Base-by-base conservation (phyloP, 164 flowering plant genomes). In the Annona cherimola region DNA sequence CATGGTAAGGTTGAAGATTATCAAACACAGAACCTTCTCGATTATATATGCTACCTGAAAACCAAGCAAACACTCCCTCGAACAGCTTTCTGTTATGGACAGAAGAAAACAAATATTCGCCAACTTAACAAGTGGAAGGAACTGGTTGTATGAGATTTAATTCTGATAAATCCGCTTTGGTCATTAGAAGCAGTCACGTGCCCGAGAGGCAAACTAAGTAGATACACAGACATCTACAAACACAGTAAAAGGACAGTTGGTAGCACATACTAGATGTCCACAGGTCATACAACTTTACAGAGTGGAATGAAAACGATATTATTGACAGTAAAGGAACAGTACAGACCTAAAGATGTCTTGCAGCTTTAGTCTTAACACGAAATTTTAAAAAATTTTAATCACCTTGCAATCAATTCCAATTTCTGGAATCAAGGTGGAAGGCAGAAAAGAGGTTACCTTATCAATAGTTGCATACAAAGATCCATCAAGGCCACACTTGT, bases 401-500 rank as follows among this genome's bases (percentile, higher is more conserved):
- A 50, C 9, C 57, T 11, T 50, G 9, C 57, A 50, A 16, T 16
- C 57, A 50, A 50, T 50, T 50, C 57, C 14, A 16, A 50, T 50
- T 50, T 50, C 14, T 50, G 57, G 9, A 9, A 50, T 9, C 18
- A 50, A 4, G 1, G 8, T 61, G 63, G 8, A 61, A 26, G 35
- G 63, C 63, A 18, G 4, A 61, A 62, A 35, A 66, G 35, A 65
- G 45, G 69, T 70, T 50, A 88, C 92, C 85, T 85, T 88, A 20
- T 86, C 92, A 59, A 68, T 65, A 50, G 83, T 81, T 61, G 85
- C 89, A 81, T 86, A 88, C 20, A 80, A 9, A 63, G 89, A 84
- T 61, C 87, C 92, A 79, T 86, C 89, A 78, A 88, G 89, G 57
- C 92, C 92, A 76, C 89, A 84, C 77, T 82, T 88, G 71, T 77